Evolutionary conservation across 371 early-diverging fungal species (phyloP).

Genomic region (Syncephalis plumigaleata): DNA sequence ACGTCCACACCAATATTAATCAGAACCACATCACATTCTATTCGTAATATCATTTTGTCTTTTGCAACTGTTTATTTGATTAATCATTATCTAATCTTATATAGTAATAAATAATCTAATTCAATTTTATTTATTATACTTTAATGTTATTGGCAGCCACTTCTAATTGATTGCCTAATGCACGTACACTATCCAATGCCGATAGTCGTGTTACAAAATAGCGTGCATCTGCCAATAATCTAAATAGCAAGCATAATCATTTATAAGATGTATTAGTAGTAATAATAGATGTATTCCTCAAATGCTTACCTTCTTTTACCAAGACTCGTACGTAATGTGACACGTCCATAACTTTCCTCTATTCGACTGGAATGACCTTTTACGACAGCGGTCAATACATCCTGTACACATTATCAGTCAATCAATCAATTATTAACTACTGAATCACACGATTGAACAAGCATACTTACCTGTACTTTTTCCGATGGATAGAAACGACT

Average conservation of each 20-base stretch:
- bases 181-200: slow-evolving; percentile 44
- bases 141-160: slow-evolving; percentile 56
- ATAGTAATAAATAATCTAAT: too few relatives aligned
- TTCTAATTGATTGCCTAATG: slow-evolving; percentile 55
- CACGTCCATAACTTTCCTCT: neutral
- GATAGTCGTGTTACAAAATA: slow-evolving; percentile 45
- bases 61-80: too few relatives aligned
- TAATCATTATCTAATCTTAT: too few relatives aligned
- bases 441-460: neutral
- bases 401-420: slow-evolving; percentile 10
- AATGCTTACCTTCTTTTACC: too few relatives aligned
- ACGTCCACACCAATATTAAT: too few relatives aligned
- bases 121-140: neutral
- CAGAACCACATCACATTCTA: too few relatives aligned
- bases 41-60: too few relatives aligned
- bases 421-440: neutral
- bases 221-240: slow-evolving; percentile 55
- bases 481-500: slow-evolving; percentile 53
- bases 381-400: slow-evolving; percentile 55
- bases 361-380: slow-evolving; percentile 4
- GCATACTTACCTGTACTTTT: slow-evolving; percentile 34
- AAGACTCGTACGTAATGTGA: too few relatives aligned
- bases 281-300: too few relatives aligned
- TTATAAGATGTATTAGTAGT: neutral
- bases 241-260: slow-evolving; percentile 8